These are phyloP conservation scores for Talaromyces liani DNA, from an alignment of 495 filamentous ascomycete species.

Conservation along the genomic window DNA sequence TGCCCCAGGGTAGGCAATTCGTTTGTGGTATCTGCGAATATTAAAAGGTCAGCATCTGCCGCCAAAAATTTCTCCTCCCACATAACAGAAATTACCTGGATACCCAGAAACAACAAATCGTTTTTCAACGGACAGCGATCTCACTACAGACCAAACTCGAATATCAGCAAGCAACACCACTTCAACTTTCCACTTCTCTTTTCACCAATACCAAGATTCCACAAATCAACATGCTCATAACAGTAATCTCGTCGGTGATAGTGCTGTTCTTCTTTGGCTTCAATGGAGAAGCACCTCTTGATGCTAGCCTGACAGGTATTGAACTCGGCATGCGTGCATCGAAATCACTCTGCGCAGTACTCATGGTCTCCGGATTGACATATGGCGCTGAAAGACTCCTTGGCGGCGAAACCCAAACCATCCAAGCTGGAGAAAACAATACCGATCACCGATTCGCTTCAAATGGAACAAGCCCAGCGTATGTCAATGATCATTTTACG, in stretches of 20 bases:
- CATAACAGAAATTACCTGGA: background rate
- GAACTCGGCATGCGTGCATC: background rate
- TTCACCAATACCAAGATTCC: background rate
- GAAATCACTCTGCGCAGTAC: background rate
- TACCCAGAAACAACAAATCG: background rate
- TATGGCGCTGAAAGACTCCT: background rate
- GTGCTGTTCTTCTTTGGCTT: background rate
- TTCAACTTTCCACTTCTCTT: slow-evolving; percentile 20
- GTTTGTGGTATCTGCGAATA: background rate
- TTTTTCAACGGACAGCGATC: background rate
- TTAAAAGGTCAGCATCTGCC: background rate
- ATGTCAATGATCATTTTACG: background rate
- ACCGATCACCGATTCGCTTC: background rate
- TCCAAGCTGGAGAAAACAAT: background rate
- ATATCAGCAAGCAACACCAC: background rate
- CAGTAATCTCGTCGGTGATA: background rate
- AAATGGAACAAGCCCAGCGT: background rate
- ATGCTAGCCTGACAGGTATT: background rate
- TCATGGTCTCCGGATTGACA: background rate
- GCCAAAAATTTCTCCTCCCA: background rate
- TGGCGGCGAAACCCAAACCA: background rate
- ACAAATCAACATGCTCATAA: background rate
- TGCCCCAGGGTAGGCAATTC: background rate
- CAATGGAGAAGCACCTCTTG: background rate
- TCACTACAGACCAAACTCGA: background rate